Evolutionary conservation across 805 yeast genomes (phyloP), one percentile per base, ranked within the genome.

Genomic region (Yarrowia sp.): DNA sequence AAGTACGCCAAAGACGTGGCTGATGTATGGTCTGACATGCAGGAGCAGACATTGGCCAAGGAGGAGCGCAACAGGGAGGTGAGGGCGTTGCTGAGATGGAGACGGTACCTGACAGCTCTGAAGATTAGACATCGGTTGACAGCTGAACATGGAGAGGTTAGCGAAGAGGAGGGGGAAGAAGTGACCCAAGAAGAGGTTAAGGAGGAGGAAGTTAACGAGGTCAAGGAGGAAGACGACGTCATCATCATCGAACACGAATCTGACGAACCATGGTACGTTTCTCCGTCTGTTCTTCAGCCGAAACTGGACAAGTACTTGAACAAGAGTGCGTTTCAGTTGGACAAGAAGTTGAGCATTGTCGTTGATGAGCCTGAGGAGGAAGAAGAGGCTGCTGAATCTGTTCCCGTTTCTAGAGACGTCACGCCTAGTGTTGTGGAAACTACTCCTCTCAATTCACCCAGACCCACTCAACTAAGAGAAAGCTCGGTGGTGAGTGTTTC

Each of bases 1-100:
- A 88, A 87, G 73, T 86, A 79, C 70, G 79, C 80, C 69, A 91
- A 87, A 46, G 93, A 92, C 0, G 81, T 91, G 46, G 73, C 78
- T 35, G 78, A 81, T 0, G 87, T 87, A 0, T 78, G 84, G 53
- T 15, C 19, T 2, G 68, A 65, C n/a, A 40, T 65, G 41, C 53
- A 65, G 36, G 82, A 84, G 10, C 80, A 82, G 26, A 74, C 89
- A 26, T 74, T 79, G 65, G 84, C 83, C 22, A 86, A 86, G 70
- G 86, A 84, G 65, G 70, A 78, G 35, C 83, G 84, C 42, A 77
- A 80, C 22, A 78, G 79, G 15, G 88, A 86, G 70, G 73, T 84
- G 55, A 79, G 72, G 26, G 76, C 79, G 3, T 55, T 79, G 22
- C n/a, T 49, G 36, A 58, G 79, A 42, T 79, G 82, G 82, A 72